Base-by-base conservation (phyloP, 306 rosid genomes). In the Styphnolobium japonicum region DNA sequence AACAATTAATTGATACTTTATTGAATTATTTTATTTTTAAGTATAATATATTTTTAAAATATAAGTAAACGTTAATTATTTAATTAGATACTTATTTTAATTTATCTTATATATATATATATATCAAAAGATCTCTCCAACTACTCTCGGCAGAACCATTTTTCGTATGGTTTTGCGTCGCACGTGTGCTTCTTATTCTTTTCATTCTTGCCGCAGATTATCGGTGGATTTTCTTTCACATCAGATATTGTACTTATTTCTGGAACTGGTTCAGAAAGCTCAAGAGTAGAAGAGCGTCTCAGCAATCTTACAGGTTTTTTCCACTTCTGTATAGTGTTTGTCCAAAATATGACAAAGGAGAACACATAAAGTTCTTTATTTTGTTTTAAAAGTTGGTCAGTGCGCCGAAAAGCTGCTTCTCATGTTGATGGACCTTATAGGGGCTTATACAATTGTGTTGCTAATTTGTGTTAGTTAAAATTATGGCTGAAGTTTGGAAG, bases 141-240 rank as follows among this genome's bases (percentile, higher is more conserved):
- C 68, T 77, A 12, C 46, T 46, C 52, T 74, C 60, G 58, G 33
- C 64, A 69, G 45, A 53, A 37, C 60, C 46, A 58, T 78, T 72
- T 64, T 21, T n/a, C 58, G 8, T 66, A 53, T 72, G 37, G 57
- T 49, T 83, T 71, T 79, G 16, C 62, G 27, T 80, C n/a, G n/a
- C 48, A 18, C 65, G 6, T 40, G 45, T 49, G 48, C 56, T 75
- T 80, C 15, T 70, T 49, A 15, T 45, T 61, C 27, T 73, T 45
- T 18, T n/a, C n/a, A 55, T 76, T 55, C 64, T 73, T 52, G 77
- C 65, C 82, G 75, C 89, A 93, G 99, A 87, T 96, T 81, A 81
- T 88, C 62, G 92, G 93, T 55, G 89, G 90, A 84, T 84, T 88
- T 84, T 93, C 99, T 78, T 92, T 90, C 83, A 88, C 85, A 71